These are phyloP conservation scores for Halophytophthora polymorphica DNA, from an alignment of 352 stramenopile species.

Conservation along the genomic window DNA sequence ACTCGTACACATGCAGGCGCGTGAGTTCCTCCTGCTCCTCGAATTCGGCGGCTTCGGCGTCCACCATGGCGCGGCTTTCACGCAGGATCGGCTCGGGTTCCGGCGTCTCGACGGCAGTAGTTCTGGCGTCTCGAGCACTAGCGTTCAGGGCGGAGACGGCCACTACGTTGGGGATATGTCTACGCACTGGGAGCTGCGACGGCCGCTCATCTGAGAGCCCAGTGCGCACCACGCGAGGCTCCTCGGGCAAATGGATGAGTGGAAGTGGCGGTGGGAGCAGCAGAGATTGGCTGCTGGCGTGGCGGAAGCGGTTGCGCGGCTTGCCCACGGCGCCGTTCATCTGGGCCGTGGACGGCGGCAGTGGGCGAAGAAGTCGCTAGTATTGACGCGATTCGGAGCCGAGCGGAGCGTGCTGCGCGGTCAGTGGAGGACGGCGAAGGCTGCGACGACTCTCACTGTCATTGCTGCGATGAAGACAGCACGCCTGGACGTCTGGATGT, in stretches of 20 bases:
- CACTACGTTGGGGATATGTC: constrained; percentile 23
- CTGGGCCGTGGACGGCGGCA: too few relatives aligned
- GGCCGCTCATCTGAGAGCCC: constrained; percentile 38
- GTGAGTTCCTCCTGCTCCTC: constrained; percentile 22
- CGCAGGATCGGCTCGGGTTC: constrained; percentile 43
- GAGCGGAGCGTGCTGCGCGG: not conserved
- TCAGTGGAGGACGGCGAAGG: not conserved
- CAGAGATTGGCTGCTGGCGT: constrained; percentile 17
- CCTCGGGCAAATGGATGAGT: constrained; percentile 54
- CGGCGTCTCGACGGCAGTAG: constrained; percentile 5
- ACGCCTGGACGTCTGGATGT: too few relatives aligned
- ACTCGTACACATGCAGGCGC: constrained; percentile 64
- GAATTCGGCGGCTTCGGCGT: constrained; percentile 32
- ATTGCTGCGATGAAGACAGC: too few relatives aligned
- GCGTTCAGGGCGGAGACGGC: constrained; percentile 4
- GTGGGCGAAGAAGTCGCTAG: too few relatives aligned
- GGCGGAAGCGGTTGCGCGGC: constrained; percentile 25
- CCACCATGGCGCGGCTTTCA: constrained; percentile 38
- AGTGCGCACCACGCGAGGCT: constrained; percentile 37
- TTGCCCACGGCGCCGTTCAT: constrained; percentile 18
- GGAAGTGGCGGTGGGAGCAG: constrained; percentile 57
- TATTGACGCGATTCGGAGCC: not conserved
- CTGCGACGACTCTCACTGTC: too few relatives aligned
- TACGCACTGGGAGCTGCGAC: constrained; percentile 41
- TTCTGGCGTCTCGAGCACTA: not conserved